These are phyloP conservation scores for Clavispora vitiphila DNA, from an alignment of 805 yeast species.

Conservation along the genomic window DNA sequence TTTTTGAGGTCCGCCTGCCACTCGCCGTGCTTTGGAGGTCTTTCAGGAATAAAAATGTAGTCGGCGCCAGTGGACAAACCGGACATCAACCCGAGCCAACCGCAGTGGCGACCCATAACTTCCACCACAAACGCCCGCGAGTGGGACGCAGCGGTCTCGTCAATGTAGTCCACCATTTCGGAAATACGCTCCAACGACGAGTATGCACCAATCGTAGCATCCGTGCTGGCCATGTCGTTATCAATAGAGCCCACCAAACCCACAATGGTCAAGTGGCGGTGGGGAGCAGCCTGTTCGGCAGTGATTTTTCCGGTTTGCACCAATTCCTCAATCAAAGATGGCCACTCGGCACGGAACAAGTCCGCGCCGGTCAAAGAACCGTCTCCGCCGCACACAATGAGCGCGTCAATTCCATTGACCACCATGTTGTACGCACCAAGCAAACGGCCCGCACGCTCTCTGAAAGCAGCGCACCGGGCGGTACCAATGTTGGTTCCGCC, in stretches of 20 bases:
- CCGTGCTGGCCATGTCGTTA: constrained; percentile 96
- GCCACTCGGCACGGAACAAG: constrained; percentile 92
- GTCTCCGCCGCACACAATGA: constrained; percentile 97
- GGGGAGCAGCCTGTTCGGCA: constrained; percentile 51
- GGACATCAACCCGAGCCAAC: constrained; percentile 97
- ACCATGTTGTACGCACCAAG: constrained; percentile 82
- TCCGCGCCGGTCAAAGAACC: constrained; percentile 98
- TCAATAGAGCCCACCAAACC: constrained; percentile 97
- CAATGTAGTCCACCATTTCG: constrained; percentile 92
- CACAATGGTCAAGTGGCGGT: constrained; percentile 74
- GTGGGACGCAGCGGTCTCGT: constrained; percentile 96
- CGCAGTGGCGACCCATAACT: constrained; percentile 99
- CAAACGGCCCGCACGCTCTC: constrained; percentile 80
- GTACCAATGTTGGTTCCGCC: constrained; percentile 98
- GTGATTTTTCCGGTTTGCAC: constrained; percentile 52
- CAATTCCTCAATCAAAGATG: constrained; percentile 73
- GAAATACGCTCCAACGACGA: constrained; percentile 91
- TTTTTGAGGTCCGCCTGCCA: constrained; percentile 81
- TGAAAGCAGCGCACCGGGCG: constrained; percentile 84
- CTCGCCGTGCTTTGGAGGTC: constrained; percentile 66
- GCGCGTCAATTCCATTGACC: constrained; percentile 84
- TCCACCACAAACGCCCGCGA: constrained; percentile 96
- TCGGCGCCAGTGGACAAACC: constrained; percentile 97
- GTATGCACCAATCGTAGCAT: constrained; percentile 93
- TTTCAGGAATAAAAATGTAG: constrained; percentile 89